Base-by-base conservation (phyloP, 345 rosid species). In the Salix brachista region DNA sequence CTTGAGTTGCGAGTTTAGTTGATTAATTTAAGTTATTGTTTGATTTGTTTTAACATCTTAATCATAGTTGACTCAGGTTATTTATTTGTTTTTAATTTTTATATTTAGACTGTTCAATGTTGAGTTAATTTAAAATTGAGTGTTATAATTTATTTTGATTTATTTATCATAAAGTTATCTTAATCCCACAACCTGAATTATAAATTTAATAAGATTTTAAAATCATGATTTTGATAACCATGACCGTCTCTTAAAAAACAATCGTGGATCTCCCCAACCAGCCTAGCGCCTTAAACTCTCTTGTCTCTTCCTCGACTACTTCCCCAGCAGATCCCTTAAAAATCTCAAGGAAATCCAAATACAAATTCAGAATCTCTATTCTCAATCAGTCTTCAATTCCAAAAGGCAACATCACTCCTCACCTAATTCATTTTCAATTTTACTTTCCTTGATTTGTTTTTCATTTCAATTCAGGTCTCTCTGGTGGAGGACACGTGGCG, bases 401-500 rank as follows among this genome's bases (percentile, higher is more conserved):
- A 88, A 89, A 36, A 82, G 88, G 97, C 87, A 61, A 39, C 73
- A 21, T 10, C 14, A 62, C 73, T 44, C 6, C 10, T 32, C 36
- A 4, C 46, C 67, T 6, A 2, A 13, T 37, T 48, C 68, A 2
- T 16, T 18, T 37, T 6, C n/a, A 18, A 2, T 0, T 34, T 36
- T 4, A 28, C 6, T 18, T 21, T 50, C 60, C 50, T 13, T 69
- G 72, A 21, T 28, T 9, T 14, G 17, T 61, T 69, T 61, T 77
- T 62, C 16, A 17, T 72, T 41, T 64, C 23, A 9, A 5, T 23
- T 13, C 32, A 21, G 56, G 9, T 56, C 67, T 0, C 6, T 72
- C 25, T 64, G 83, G 97, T 93, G 44, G 99, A 96, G 87, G 83
- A 85, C 54, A 87, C 97, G 16, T 91, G 99, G 98, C 67, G 87